Percentiles rank a stretch among this genome's conserved stretches.
These are phyloP conservation scores for Erigeron philadelphicus DNA, from an alignment of 140 eudicot species.

Conservation along the genomic window DNA sequence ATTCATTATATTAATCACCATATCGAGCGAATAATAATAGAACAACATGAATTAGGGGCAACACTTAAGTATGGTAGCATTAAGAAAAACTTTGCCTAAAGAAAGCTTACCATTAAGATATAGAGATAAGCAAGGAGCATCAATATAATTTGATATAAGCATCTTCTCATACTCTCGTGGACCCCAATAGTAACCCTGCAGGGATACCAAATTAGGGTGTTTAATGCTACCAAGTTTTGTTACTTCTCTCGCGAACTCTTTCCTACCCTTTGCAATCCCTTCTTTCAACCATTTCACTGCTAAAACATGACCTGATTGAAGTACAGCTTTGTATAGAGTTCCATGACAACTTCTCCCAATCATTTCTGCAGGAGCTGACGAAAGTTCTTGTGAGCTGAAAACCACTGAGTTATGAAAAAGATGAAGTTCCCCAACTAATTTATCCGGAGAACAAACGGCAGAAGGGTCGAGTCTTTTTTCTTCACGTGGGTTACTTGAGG, in stretches of 20 bases:
- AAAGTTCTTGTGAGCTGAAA: slow-evolving; percentile 67
- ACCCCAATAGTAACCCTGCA: slow-evolving; percentile 81
- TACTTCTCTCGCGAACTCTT: slow-evolving; percentile 73
- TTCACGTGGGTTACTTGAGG: slow-evolving; percentile 31
- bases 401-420: slow-evolving; percentile 54
- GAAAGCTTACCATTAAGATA: slow-evolving; percentile 55
- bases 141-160: slow-evolving; percentile 57
- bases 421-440: slow-evolving; percentile 66
- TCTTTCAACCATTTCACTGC: slow-evolving; percentile 80
- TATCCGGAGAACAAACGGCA: slow-evolving; percentile 61
- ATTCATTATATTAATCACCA: too few relatives aligned
- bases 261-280: slow-evolving; percentile 76
- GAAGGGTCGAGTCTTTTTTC: slow-evolving; percentile 36
- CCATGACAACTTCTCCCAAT: slow-evolving; percentile 86
- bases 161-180: slow-evolving; percentile 81
- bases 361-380: slow-evolving; percentile 79
- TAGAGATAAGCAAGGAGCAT: slow-evolving; percentile 72
- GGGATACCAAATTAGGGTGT: slow-evolving; percentile 66
- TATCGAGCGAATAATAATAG: too few relatives aligned
- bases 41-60: too few relatives aligned
- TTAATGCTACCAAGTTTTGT: slow-evolving; percentile 60
- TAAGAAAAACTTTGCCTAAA: not conserved
- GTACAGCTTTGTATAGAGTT: slow-evolving; percentile 62
- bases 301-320: slow-evolving; percentile 49
- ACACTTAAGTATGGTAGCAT: too few relatives aligned